Evolutionary conservation across 2,329 filamentous ascomycete species (phyloP), one percentile per base, ranked within the genome.

Genomic region (Apiospora arundinis): DNA sequence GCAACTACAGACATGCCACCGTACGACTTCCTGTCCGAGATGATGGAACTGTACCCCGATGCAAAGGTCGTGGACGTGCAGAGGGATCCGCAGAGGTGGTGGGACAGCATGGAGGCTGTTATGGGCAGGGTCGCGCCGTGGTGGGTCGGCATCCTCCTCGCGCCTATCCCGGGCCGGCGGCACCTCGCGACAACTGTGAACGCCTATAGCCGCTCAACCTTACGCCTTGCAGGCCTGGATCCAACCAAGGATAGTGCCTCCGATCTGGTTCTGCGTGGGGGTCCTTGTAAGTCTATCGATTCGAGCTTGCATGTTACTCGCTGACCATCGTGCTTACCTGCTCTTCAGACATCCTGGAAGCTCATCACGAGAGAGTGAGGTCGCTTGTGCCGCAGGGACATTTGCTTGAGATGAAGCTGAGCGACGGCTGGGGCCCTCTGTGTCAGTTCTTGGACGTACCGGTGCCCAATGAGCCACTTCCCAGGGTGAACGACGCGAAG

Each of bases 401-500:
- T 42, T 71, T 80, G 37, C 78, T 82, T 46, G 77, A 81, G 70
- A 80, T 77, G 70, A 73, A 75, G 1, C 77, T 81, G 21, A 76
- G 78, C 21, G 79, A 82, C 42, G 78, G 80, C 65, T 82, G 80
- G 81, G 80, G 74, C 23, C 80, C 80, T 8, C 75, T 83, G 25
- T 83, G 81, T 73, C 68, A 76, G 48, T 83, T 83, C 70, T 74
- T 83, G 0, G 79, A 78, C 48, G 79, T 80, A 49, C 71, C 77
- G 0, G 74, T 82, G 0, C 82, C 81, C 9, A 8, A 32, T 23
- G 77, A 16, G 14, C 49, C 49, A 28, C 18, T 56, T 23, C 49
- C 49, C 1, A 28, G 49, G 16, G 49, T 32, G 5, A 56, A 32
- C 25, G 49, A 32, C 14, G 49, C 4, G 1, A 16, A 56, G 16